Conservation (phyloP, 768 basidiomycete genomes). For the Mycena albidolilacea region DNA sequence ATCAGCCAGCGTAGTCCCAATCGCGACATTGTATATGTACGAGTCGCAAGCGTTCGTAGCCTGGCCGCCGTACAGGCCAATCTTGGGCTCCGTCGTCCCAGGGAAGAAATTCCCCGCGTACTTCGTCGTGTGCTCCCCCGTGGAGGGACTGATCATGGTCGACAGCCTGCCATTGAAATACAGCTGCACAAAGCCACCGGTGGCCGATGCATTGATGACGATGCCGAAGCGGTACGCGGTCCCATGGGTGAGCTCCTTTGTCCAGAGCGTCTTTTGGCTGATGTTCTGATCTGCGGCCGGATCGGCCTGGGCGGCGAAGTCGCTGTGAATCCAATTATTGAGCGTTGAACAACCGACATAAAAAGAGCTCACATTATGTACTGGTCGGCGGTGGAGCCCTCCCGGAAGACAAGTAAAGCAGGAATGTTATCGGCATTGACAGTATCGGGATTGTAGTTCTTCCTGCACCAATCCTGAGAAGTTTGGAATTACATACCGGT, state of each 20-base stretch:
- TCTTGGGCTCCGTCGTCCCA: background rate
- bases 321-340: background rate
- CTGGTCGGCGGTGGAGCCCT: background rate
- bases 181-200: background rate
- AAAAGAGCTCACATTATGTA: background rate
- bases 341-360: background rate
- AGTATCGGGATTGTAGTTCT: slow-evolving; percentile 3
- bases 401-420: background rate
- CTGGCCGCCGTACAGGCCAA: background rate
- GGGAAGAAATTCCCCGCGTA: background rate
- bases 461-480: background rate
- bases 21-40: background rate
- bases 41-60: background rate
- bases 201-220: background rate
- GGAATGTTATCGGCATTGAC: background rate
- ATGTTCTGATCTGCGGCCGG: background rate
- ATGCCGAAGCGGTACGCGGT: slow-evolving; percentile 1
- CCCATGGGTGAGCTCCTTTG: background rate
- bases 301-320: background rate
- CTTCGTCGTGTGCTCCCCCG: background rate
- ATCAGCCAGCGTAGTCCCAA: background rate
- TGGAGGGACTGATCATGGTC: background rate
- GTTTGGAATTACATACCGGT: background rate
- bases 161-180: background rate
- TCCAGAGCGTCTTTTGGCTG: background rate